A percentile compares a stretch with the other conserved stretches of the same genome.
Conservation (phyloP, 306 rosid species). For the cucumber (Cucumis sativus) region DNA sequence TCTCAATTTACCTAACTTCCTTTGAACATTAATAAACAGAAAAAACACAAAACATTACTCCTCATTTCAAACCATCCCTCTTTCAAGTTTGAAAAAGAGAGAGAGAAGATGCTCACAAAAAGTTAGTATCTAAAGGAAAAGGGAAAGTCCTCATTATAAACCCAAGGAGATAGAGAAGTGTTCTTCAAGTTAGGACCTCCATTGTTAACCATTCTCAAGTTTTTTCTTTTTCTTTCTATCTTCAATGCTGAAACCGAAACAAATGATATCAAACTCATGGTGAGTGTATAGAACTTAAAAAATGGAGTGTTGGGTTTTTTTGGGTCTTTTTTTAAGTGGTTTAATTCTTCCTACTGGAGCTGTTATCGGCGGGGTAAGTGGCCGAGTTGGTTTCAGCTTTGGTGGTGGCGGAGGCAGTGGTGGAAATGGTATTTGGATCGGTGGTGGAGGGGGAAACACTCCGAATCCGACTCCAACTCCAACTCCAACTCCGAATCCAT, state of each 20-base stretch:
- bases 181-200: not conserved
- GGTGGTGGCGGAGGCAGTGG: conserved; percentile 13
- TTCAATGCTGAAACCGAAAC: not conserved
- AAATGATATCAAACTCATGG: not conserved
- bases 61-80: not conserved
- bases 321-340: not conserved
- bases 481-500: conserved; percentile 5
- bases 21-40: not conserved
- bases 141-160: not conserved
- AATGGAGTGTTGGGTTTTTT: conserved; percentile 45
- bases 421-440: conserved; percentile 40
- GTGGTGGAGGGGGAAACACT: conserved; percentile 47
- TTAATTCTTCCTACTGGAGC: not conserved
- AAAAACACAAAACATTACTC: not conserved
- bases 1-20: not conserved
- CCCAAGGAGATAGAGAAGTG: not conserved
- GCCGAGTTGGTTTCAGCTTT: conserved; percentile 12
- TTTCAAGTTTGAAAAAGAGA: not conserved
- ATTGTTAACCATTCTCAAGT: not conserved
- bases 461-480: conserved; percentile 20
- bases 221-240: not conserved
- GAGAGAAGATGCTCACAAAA: not conserved
- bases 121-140: not conserved
- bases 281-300: conserved; percentile 15
- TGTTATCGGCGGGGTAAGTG: not conserved